These are phyloP conservation scores for Thraustochytrium aureum DNA, from an alignment of 352 stramenopile genomes.

Conservation along the genomic window DNA sequence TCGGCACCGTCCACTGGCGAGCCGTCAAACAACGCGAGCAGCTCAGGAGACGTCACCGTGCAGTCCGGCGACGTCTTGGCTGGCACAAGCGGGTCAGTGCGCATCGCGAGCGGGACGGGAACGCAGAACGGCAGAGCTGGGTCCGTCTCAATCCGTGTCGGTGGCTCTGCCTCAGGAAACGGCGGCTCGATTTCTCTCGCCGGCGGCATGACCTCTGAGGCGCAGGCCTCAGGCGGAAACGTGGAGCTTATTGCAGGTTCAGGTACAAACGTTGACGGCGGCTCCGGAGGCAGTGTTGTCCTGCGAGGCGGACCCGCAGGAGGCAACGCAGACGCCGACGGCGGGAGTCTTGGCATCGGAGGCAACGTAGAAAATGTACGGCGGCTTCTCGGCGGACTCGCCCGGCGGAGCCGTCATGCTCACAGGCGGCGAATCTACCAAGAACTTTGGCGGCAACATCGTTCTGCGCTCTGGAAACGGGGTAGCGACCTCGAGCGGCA, in stretches of 20 bases:
- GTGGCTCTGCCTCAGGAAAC: conserved; percentile 54
- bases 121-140: conserved; percentile 51
- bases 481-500: conserved; percentile 31
- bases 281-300: conserved; percentile 34
- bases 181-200: conserved; percentile 57
- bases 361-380: conserved; percentile 31
- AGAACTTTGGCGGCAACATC: conserved; percentile 33
- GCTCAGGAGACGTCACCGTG: conserved; percentile 12
- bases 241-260: conserved; percentile 27
- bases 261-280: conserved; percentile 29
- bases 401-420: conserved; percentile 49
- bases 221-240: neutral
- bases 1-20: neutral
- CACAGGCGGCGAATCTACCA: conserved; percentile 35
- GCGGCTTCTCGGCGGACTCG: conserved; percentile 38
- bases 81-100: conserved; percentile 9
- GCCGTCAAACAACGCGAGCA: neutral
- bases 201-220: conserved; percentile 19
- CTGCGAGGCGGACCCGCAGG: conserved; percentile 37
- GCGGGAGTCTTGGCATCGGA: neutral
- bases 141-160: conserved; percentile 57
- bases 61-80: conserved; percentile 1
- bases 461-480: conserved; percentile 54
- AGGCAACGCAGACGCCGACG: neutral
- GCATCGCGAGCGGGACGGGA: conserved; percentile 43